These are phyloP conservation scores for Didymellaceae sp. DNA, from an alignment of 2,329 filamentous ascomycete species.

Conservation along the genomic window DNA sequence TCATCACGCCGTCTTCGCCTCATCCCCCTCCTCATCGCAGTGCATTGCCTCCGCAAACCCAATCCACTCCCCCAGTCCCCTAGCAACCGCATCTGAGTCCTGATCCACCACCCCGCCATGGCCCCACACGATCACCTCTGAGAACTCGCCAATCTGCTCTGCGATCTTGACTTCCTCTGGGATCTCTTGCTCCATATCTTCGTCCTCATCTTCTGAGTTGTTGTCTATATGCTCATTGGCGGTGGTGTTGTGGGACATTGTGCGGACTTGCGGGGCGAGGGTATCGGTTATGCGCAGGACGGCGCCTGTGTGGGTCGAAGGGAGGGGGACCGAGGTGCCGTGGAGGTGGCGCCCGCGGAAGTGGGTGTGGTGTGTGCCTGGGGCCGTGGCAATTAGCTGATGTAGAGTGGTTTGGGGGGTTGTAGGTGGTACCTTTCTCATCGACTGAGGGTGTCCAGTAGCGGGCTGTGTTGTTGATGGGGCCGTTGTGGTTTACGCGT, in stretches of 20 bases:
- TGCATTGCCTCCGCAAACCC: slow-evolving; percentile 67
- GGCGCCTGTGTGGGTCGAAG: slow-evolving; percentile 70
- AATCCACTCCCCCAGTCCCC: slow-evolving; percentile 82
- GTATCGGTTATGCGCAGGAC: slow-evolving; percentile 41
- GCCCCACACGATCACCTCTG: slow-evolving; percentile 81
- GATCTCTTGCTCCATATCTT: slow-evolving; percentile 23
- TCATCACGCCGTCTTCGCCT: neutral
- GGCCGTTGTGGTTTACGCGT: slow-evolving; percentile 78
- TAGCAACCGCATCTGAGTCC: slow-evolving; percentile 73
- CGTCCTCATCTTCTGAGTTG: slow-evolving; percentile 21
- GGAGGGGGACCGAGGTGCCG: slow-evolving; percentile 70
- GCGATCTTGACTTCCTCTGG: slow-evolving; percentile 56
- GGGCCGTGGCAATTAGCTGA: neutral
- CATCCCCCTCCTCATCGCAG: slow-evolving; percentile 27
- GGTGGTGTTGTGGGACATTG: neutral
- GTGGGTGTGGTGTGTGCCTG: slow-evolving; percentile 34
- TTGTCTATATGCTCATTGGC: too few relatives aligned
- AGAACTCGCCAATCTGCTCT: slow-evolving; percentile 71
- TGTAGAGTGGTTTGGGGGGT: neutral
- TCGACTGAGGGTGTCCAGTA: slow-evolving; percentile 72
- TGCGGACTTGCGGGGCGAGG: slow-evolving; percentile 18
- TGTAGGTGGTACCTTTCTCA: slow-evolving; percentile 40
- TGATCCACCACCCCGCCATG: slow-evolving; percentile 73
- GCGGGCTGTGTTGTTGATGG: slow-evolving; percentile 65
- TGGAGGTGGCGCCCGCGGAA: slow-evolving; percentile 77